phyloP scores from a whole-genome alignment of 371 early-diverging fungal genomes.

The Lichtheimia ornata region DNA sequence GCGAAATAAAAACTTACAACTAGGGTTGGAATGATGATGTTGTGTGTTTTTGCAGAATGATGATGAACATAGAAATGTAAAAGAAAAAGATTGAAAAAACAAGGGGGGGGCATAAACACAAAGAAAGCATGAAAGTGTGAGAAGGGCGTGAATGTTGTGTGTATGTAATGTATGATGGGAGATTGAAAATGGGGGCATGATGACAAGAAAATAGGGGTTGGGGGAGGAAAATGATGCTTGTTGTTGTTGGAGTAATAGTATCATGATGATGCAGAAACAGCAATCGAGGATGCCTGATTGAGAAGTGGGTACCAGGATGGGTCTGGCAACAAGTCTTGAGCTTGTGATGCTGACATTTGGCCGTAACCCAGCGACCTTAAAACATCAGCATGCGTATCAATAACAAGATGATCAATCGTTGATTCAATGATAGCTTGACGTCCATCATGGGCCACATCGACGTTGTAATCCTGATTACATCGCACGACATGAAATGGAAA shows the following conservation, averaged over 20 bases:
- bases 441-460: slow-evolving; percentile 10
- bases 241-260: not conserved
- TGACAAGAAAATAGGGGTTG: slow-evolving; percentile 6
- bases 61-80: not conserved
- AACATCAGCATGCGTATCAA: slow-evolving; percentile 9
- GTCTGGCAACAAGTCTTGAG: slow-evolving; percentile 5
- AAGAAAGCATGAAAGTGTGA: not conserved
- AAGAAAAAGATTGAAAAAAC: not conserved
- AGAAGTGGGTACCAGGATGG: slow-evolving; percentile 4
- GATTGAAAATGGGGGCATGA: slow-evolving; percentile 7
- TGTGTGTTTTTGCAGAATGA: too few species aligned
- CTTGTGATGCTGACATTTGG: slow-evolving; percentile 7
- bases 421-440: slow-evolving; percentile 11
- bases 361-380: slow-evolving; percentile 10
- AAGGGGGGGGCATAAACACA: not conserved
- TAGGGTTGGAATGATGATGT: too few species aligned
- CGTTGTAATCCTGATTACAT: slow-evolving; percentile 7
- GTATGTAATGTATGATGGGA: not conserved
- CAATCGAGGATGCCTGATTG: not conserved
- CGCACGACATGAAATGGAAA: slow-evolving; percentile 14
- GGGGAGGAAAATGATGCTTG: not conserved
- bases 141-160: not conserved
- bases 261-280: slow-evolving; percentile 4
- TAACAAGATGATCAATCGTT: not conserved
- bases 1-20: too few species aligned